phyloP scores from a whole-genome alignment of 345 rosid species.

The Chamaenerion angustifolium region DNA sequence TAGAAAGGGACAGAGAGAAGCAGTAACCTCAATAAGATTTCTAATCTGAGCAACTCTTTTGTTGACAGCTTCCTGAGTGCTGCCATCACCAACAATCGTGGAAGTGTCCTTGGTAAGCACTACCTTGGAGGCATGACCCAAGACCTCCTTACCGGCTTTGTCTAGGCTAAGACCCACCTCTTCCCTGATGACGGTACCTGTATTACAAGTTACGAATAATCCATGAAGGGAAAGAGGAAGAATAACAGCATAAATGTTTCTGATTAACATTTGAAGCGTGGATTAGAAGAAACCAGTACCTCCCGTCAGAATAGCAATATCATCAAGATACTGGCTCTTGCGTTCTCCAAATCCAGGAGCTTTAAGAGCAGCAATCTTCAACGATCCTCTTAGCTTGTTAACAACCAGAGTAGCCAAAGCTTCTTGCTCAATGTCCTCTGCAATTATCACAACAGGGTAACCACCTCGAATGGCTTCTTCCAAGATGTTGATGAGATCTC shows the following conservation, averaged over 20 bases:
- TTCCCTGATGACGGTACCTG: constrained; percentile 85
- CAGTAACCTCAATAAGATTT: constrained; percentile 62
- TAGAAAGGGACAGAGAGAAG: not conserved
- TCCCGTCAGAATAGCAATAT: constrained; percentile 89
- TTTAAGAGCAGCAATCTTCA: constrained; percentile 90
- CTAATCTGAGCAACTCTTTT: constrained; percentile 85
- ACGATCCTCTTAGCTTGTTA: constrained; percentile 80
- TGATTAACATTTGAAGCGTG: no score
- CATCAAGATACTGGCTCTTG: constrained; percentile 94
- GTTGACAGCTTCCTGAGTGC: constrained; percentile 85
- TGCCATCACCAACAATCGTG: constrained; percentile 94
- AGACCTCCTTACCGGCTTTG: constrained; percentile 83
- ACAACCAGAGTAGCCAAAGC: constrained; percentile 95
- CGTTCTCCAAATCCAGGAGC: constrained; percentile 99
- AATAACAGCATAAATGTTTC: not conserved
- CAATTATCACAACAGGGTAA: constrained; percentile 60
- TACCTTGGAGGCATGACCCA: constrained; percentile 82
- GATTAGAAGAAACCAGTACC: constrained; percentile 25
- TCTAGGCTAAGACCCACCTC: constrained; percentile 94
- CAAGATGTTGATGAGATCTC: constrained; percentile 71
- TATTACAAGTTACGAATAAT: not conserved
- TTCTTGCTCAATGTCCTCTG: constrained; percentile 97
- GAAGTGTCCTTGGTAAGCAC: constrained; percentile 89
- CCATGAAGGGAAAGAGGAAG: not conserved
- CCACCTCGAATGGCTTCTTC: constrained; percentile 91